phyloP scores from a whole-genome alignment of 352 stramenopile genomes.

The Pythium utonaiense region DNA sequence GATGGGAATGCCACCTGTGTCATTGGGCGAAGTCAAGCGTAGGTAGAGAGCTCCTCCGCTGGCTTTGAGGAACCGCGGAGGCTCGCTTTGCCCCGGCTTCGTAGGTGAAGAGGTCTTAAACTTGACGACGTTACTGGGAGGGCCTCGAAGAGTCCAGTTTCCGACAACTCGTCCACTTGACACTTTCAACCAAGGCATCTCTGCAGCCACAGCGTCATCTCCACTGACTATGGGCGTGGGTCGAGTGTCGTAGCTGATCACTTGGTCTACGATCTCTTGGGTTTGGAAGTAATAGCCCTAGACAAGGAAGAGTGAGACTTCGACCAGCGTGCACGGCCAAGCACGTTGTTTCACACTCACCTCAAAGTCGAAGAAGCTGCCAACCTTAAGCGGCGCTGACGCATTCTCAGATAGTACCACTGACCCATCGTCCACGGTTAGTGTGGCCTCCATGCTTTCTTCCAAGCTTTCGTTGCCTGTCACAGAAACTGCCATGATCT shows the following conservation, averaged over 20 bases:
- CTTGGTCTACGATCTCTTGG: neutral
- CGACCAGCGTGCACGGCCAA: neutral
- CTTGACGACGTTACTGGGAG: slow-evolving; percentile 25
- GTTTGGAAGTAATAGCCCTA: slow-evolving; percentile 48
- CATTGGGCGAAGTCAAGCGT: slow-evolving; percentile 40
- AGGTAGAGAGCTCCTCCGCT: slow-evolving; percentile 49
- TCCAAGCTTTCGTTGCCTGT: slow-evolving; percentile 9
- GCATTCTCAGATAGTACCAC: slow-evolving; percentile 24
- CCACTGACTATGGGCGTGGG: neutral
- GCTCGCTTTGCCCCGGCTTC: slow-evolving; percentile 26
- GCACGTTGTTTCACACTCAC: slow-evolving; percentile 26
- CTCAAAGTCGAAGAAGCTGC: slow-evolving; percentile 43
- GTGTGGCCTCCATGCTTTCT: slow-evolving; percentile 10
- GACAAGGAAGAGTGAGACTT: neutral
- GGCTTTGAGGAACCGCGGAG: slow-evolving; percentile 19
- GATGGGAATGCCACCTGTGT: slow-evolving; percentile 45
- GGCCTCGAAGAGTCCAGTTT: slow-evolving; percentile 27
- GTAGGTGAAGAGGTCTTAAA: slow-evolving; percentile 32
- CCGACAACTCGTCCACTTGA: neutral
- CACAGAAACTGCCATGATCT: slow-evolving; percentile 41
- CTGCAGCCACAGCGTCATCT: neutral
- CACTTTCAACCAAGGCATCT: slow-evolving; percentile 1
- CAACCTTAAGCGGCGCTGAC: neutral
- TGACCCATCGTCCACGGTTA: slow-evolving; percentile 23
- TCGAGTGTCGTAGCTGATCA: slow-evolving; percentile 10